Base-by-base conservation (phyloP, 257 asterid species). In the Cinchona pubescens region DNA sequence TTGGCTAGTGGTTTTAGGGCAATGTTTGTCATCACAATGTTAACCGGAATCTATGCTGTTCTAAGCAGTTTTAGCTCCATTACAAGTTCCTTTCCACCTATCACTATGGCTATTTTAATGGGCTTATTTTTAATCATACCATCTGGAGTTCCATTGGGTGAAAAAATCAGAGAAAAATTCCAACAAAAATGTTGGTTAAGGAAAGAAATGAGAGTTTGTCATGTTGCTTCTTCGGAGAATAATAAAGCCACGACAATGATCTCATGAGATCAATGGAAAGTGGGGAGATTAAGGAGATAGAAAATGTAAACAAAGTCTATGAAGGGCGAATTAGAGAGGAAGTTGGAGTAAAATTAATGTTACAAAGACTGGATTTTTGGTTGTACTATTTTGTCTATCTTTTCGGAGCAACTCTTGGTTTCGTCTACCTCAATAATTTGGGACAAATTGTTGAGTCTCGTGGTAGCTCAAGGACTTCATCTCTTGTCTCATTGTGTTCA, bases 361-460 rank as follows among this genome's bases (percentile, higher is more conserved):
- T 92, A 43, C 81, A 75, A 45, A 87, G 85, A 61, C 58, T 76
- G 10, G 94, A 90, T 40, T 92, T 92, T 59, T 92, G 96, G 96
- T 21, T 92, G 42, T 92, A 92, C 76, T 92, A 79, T 42, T 80
- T 86, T 18, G 93, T 81, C 1, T 92, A 92, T 65, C 71, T 92
- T 23, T 90, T 90, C 34, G 97, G 97, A 2, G 90, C 88, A 32
- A 92, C 97, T 0, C 75, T 92, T 19, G 97, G 97, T 14, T 71
- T 92, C 77, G 97, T 90, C 1, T 92, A 82, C 29, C 34, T 92
- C 82, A 92, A 92, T 69, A 92, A 92, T 48, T 73, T 92, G 55
- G 97, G 96, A 13, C 96, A 89, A 58, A 89, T 92, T 34, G 92
- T 86, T 1, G 97, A 92, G 51, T 89, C 94, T 2, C 86, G 96